Base-by-base conservation (phyloP, 2,329 filamentous ascomycete genomes). In the Cercospora zeina region DNA sequence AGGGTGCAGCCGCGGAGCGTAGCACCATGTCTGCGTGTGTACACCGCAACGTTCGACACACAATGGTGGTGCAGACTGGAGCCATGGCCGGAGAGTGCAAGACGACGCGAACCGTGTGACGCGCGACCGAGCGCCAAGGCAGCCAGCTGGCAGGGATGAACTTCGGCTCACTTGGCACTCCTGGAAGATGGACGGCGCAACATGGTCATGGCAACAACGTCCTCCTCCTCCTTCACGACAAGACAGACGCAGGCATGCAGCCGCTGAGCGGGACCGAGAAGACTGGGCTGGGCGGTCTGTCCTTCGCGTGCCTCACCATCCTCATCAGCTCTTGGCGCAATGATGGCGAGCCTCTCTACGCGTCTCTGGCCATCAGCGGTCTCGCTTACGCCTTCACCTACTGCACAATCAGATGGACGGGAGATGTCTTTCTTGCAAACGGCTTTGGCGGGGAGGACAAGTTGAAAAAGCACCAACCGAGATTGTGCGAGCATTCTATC, bases 351-450 rank as follows among this genome's bases (percentile, higher is more conserved):
- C 93, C 95, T 37, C 84, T 99, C 70, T 83, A 96, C 68, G 93
- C 92, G 9, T 96, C 91, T 0, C 80, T 96, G 61, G 91, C 93
- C 14, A 89, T 97, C 70, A 95, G 91, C 72, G 85, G 89, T 21
- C 81, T 96, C 68, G 92, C 90, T 36, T 99, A 96, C 75, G 82
- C 88, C 3, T 86, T 89, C 53, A 87, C 87, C 64, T 97, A 90
- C 76, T 87, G 90, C 71, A 85, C 97, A 79, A 93, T 97, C 76
- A 83, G 89, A 80, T 97, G 93, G 93, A 88, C 97, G 5, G 93
- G 93, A 1, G 87, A 90, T 60, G 88, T 89, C 1, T 97, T 99
- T 75, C 88, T 97, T 74, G 87, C 85, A 69, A 90, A 90, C 37
- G 95, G 93, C 14, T 85, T 97, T 73, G 95, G 93, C 74, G 95